A percentile compares a stretch with the other conserved stretches of the same genome.
phyloP scores from a whole-genome alignment of 2,329 filamentous ascomycete species.

The Clarireedia paspali region DNA sequence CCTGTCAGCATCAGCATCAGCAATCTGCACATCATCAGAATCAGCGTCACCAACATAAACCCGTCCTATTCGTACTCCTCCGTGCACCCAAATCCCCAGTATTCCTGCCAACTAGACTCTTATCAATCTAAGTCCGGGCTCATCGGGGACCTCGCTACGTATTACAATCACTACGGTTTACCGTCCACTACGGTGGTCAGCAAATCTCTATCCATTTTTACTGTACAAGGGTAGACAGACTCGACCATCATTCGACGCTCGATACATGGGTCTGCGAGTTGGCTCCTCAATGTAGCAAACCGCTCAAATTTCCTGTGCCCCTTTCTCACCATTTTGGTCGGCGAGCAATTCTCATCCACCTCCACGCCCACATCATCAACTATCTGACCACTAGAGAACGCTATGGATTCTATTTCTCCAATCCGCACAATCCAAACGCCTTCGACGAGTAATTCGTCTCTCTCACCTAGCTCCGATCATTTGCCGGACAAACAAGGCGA shows the following conservation, averaged over 20 bases:
- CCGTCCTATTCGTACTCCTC: background rate
- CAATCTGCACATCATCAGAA: conserved; percentile 2
- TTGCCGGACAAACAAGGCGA: conserved; percentile 11
- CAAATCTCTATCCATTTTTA: background rate
- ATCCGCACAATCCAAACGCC: background rate
- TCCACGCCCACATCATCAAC: conserved; percentile 7
- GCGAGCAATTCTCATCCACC: conserved; percentile 11
- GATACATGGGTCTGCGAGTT: conserved; percentile 2
- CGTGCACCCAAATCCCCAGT: too few relatives aligned
- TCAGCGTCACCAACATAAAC: background rate
- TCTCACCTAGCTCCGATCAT: conserved; percentile 5
- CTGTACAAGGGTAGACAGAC: conserved; percentile 2
- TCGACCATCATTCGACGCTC: conserved; percentile 3
- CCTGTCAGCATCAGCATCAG: background rate
- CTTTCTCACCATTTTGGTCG: conserved; percentile 17
- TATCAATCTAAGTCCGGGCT: background rate
- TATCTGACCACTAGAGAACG: conserved; percentile 8
- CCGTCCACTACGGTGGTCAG: conserved; percentile 2
- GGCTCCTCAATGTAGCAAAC: conserved; percentile 6
- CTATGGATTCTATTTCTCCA: conserved; percentile 8
- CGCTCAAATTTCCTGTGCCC: conserved; percentile 11
- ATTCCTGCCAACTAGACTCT: background rate
- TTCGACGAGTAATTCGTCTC: conserved; percentile 9
- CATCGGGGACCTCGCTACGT: conserved; percentile 9
- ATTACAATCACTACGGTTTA: conserved; percentile 3